These are phyloP conservation scores for Leccinum insigne DNA, from an alignment of 1,284 basidiomycete genomes.

Conservation along the genomic window DNA sequence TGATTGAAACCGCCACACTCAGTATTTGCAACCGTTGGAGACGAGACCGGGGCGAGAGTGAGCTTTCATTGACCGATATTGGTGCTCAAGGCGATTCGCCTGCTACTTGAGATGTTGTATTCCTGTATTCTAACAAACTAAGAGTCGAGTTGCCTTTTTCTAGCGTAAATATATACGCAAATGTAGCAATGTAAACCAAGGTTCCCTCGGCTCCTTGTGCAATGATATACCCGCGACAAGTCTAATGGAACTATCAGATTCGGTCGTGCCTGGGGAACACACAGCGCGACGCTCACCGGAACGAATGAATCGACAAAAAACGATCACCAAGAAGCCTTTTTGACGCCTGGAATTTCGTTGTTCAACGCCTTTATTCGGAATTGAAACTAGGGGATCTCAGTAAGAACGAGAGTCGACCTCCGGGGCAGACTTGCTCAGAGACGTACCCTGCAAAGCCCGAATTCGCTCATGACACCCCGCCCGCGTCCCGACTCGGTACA, in stretches of 20 bases:
- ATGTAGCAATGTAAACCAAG: constrained; percentile 1
- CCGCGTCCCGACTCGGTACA: constrained; percentile 86
- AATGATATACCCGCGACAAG: background rate
- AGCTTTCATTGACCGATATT: constrained; percentile 58
- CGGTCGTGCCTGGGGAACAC: background rate
- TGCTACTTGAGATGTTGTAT: constrained; percentile 19
- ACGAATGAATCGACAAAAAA: background rate
- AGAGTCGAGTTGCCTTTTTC: constrained; percentile 4
- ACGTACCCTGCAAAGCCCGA: constrained; percentile 84
- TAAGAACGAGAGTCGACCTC: background rate
- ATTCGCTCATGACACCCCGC: constrained; percentile 86
- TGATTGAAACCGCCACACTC: constrained; percentile 66
- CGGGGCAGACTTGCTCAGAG: constrained; percentile 27
- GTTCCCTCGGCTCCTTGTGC: background rate
- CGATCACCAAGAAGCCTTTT: constrained; percentile 85
- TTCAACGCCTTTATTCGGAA: constrained; percentile 83
- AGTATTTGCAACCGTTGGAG: constrained; percentile 75
- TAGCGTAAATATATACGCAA: constrained; percentile 7
- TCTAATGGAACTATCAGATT: constrained; percentile 3
- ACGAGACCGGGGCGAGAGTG: constrained; percentile 68
- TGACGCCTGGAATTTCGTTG: constrained; percentile 83
- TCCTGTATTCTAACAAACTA: constrained; percentile 17
- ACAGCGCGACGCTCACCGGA: background rate
- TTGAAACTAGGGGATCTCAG: constrained; percentile 62
- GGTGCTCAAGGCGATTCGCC: constrained; percentile 45